A percentile compares a stretch with the other conserved stretches of the same genome.
Conservation (phyloP, 2,329 filamentous ascomycete genomes). For the Beauveria brongniartii region DNA sequence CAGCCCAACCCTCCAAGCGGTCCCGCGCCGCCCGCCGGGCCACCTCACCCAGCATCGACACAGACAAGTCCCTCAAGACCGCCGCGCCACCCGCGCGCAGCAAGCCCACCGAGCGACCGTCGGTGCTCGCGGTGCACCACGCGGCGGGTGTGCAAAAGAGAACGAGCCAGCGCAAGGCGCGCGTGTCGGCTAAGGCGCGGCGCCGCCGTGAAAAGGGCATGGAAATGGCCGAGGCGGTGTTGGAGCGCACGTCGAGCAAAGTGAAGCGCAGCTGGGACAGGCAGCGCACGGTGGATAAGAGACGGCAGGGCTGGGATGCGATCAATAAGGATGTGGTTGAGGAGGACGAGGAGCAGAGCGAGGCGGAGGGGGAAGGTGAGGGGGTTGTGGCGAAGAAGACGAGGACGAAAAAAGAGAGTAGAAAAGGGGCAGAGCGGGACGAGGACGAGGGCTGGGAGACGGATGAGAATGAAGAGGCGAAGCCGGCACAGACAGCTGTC, state of each 20-base stretch:
- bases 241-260: constrained; percentile 50
- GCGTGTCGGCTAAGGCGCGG: constrained; percentile 46
- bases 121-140: constrained; percentile 62
- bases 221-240: constrained; percentile 51
- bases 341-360: constrained; percentile 16
- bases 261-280: constrained; percentile 46
- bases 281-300: constrained; percentile 37
- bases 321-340: constrained; percentile 38
- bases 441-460: constrained; percentile 21
- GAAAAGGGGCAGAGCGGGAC: constrained; percentile 14
- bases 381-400: constrained; percentile 18
- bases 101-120: constrained; percentile 38
- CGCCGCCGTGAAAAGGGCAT: constrained; percentile 48
- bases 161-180: constrained; percentile 45
- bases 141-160: constrained; percentile 62
- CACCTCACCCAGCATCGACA: constrained; percentile 60
- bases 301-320: constrained; percentile 50
- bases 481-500: constrained; percentile 11
- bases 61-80: constrained; percentile 63
- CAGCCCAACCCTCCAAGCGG: constrained; percentile 53
- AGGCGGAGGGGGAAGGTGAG: constrained; percentile 14
- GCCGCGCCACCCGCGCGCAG: constrained; percentile 40
- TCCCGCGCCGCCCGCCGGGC: constrained; percentile 69
- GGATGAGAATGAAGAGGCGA: constrained; percentile 22
- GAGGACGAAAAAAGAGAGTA: constrained; percentile 15